Evolutionary conservation across 2,329 filamentous ascomycete genomes (phyloP).

Genomic region (Penicillium olsonii): DNA sequence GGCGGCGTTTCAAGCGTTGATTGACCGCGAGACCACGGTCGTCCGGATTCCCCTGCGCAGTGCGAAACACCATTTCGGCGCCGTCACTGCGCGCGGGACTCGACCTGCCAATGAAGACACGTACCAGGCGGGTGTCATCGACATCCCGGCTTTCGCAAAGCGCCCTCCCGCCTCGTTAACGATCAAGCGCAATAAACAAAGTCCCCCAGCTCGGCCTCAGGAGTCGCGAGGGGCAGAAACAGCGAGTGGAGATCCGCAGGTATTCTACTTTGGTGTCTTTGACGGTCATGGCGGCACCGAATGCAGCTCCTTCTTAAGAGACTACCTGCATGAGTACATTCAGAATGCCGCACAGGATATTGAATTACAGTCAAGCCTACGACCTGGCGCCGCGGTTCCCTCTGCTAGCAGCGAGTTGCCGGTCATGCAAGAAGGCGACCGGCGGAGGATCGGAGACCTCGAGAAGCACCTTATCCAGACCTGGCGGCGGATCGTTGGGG

Average conservation of each 20-base stretch:
- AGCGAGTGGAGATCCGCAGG: slow-evolving; percentile 84
- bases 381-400: slow-evolving; percentile 34
- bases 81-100: slow-evolving; percentile 74
- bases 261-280: slow-evolving; percentile 97
- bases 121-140: slow-evolving; percentile 90
- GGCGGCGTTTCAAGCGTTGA: slow-evolving; percentile 59
- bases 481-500: slow-evolving; percentile 84
- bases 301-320: slow-evolving; percentile 82
- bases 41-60: slow-evolving; percentile 91
- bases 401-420: slow-evolving; percentile 40
- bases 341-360: slow-evolving; percentile 78
- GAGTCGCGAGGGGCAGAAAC: slow-evolving; percentile 69
- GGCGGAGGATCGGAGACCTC: slow-evolving; percentile 64
- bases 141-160: slow-evolving; percentile 89
- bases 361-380: slow-evolving; percentile 74
- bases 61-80: slow-evolving; percentile 95
- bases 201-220: slow-evolving; percentile 45
- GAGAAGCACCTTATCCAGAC: slow-evolving; percentile 70
- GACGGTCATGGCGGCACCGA: slow-evolving; percentile 91
- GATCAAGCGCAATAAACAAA: slow-evolving; percentile 28
- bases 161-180: slow-evolving; percentile 69
- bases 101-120: slow-evolving; percentile 91
- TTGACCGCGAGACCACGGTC: slow-evolving; percentile 80
- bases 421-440: slow-evolving; percentile 56
- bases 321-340: slow-evolving; percentile 84